Base-by-base conservation (phyloP, 306 rosid genomes). In the Arachis hypogaea region DNA sequence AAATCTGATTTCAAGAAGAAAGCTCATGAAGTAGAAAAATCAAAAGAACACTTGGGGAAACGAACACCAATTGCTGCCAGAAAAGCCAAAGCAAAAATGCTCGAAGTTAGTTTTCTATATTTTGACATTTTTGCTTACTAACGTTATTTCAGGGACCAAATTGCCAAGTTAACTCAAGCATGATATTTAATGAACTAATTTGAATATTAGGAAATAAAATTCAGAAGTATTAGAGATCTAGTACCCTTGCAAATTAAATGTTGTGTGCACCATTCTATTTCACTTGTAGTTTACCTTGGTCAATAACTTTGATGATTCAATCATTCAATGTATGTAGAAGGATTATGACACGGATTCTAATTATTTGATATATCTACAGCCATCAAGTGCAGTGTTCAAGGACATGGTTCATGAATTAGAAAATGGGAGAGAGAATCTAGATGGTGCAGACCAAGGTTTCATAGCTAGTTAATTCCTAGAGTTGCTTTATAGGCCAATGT, bases 361-460 rank as follows among this genome's bases (percentile, higher is more conserved):
- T 68, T 9, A 44, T 61, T 51, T 41, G 56, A 59, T 49, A 68
- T 51, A 68, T 51, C 42, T 85, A 79, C 92, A 94, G 97, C 99
- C 99, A 11, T 94, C 99, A 28, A 80, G 38, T 81, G 47, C 36
- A 1, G 93, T 94, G 69, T 94, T 94, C 84, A 82, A 92, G 54
- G 87, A 92, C 87, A 90, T 94, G 99, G 82, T 86, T 50, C 72
- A 79, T 69, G 90, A 88, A 78, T 73, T 94, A 72, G 63, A 75
- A 41, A 86, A 68, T 10, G 97, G 89, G 18, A 88, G 96, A 80
- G 86, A 88, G 6, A 94, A 94, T 66, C 86, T 95, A 51, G 99
- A 94, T 85, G 99, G 99, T 12, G 99, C 97, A 7, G 99, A 94
- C 77, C 99, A 94, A 74, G 99, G 99, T 4, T 94, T 94, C 80